phyloP scores from a whole-genome alignment of 2,329 filamentous ascomycete species.

The Rutstroemia sp. region DNA sequence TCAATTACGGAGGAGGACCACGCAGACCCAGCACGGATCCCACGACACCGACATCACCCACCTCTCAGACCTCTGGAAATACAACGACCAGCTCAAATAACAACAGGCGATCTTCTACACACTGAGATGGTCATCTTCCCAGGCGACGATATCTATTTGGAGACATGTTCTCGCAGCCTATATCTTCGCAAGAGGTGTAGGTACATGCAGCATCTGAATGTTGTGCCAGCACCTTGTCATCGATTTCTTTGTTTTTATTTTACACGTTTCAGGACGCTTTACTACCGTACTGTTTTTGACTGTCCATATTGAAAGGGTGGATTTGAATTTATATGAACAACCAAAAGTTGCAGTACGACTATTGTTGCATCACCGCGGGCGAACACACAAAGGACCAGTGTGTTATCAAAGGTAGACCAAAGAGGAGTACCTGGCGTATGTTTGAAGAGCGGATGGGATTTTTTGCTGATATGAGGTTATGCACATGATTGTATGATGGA shows the following conservation, averaged over 20 bases:
- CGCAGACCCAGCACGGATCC: conserved; percentile 4
- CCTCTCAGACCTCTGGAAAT: conserved; percentile 25
- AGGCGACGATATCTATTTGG: no score
- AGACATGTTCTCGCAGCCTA: no score
- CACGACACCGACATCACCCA: not conserved
- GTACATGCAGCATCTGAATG: no score
- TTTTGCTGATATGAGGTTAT: no score
- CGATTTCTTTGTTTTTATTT: not conserved
- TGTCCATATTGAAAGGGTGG: not conserved
- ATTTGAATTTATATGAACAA: not conserved
- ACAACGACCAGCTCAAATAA: conserved; percentile 39
- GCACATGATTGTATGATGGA: no score
- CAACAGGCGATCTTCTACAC: not conserved
- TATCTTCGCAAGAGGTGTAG: no score
- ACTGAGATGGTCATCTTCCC: not conserved
- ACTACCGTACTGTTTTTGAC: not conserved
- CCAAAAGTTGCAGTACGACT: no score
- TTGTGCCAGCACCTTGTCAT: not conserved
- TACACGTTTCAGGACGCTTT: not conserved
- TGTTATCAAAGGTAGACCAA: no score
- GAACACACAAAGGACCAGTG: no score
- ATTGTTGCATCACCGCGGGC: no score
- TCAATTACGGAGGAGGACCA: not conserved
- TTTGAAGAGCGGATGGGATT: no score
- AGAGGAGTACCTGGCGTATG: no score